Evolutionary conservation across 305 asterid species (phyloP), one percentile per base, ranked within the genome.

Genomic region (Plantago lanceolata): DNA sequence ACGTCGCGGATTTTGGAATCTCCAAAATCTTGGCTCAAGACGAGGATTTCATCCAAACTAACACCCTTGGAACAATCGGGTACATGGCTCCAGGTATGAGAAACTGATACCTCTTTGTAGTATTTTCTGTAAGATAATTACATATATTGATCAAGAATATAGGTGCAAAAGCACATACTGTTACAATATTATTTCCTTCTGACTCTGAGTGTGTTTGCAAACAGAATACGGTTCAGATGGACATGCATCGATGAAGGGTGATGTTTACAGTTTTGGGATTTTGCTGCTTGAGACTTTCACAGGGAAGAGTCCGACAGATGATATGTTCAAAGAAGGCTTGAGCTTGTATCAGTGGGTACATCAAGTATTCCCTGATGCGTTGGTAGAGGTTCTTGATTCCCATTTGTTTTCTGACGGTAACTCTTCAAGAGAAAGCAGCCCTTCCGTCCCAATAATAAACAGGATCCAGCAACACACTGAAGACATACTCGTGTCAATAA

Each of bases 201-300:
- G 11, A 50, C 55, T 17, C 12, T 1, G 19, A 48, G 55, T 50
- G 19, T 17, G 19, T 44, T 71, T 61, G 43, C n/a, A 66, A 67
- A 26, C 77, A 76, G 84, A 79, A 67, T 71, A 61, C 28, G 79
- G 84, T 8, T 59, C 65, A 44, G 74, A 73, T 24, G 81, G 84
- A 9, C 71, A 65, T n/a, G n/a, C n/a, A n/a, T n/a, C n/a, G n/a
- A n/a, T n/a, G n/a, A n/a, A n/a, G n/a, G n/a, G n/a, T n/a, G 84
- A 76, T 70, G 77, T 76, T 12, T 79, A 79, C 67, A 76, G 84
- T 67, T 76, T 70, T 53, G 81, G 84, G 45, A 68, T 79, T 68
- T 57, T 79, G 65, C 53, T 79, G 69, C 75, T 76, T 0, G 84
- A 79, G 73, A 76, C 73, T 28, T 70, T 79, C 67, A 76, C 84